Conservation (phyloP, 1,284 basidiomycete genomes). For the Ustilago curta region DNA sequence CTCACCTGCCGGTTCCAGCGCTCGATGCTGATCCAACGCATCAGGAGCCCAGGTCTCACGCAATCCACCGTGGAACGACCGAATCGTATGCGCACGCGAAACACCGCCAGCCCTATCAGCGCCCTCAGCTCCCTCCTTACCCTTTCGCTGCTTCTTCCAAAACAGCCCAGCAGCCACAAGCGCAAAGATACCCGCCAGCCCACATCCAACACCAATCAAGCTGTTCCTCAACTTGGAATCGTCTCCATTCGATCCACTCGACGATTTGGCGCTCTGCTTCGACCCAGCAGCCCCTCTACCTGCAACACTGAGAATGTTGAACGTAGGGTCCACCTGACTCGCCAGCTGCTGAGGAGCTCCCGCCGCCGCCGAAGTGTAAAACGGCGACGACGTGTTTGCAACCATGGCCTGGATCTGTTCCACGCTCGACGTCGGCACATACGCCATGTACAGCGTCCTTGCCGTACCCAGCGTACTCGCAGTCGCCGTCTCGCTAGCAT, state of each 20-base stretch:
- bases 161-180: slow-evolving; percentile 43
- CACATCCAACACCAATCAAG: slow-evolving; percentile 58
- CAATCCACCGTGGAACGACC: slow-evolving; percentile 51
- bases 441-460: slow-evolving; percentile 62
- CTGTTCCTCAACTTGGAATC: slow-evolving; percentile 47
- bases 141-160: slow-evolving; percentile 40
- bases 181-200: slow-evolving; percentile 47
- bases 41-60: slow-evolving; percentile 62
- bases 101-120: slow-evolving; percentile 21
- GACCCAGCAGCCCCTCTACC: slow-evolving; percentile 18
- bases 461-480: slow-evolving; percentile 20
- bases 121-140: slow-evolving; percentile 8
- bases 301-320: slow-evolving; percentile 50
- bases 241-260: slow-evolving; percentile 14
- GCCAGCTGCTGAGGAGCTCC: slow-evolving; percentile 57
- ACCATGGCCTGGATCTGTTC: slow-evolving; percentile 45
- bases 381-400: slow-evolving; percentile 47
- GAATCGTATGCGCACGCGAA: slow-evolving; percentile 47
- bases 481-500: slow-evolving; percentile 12
- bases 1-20: slow-evolving; percentile 12
- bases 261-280: slow-evolving; percentile 13
- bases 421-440: slow-evolving; percentile 46
- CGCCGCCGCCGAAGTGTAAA: slow-evolving; percentile 54
- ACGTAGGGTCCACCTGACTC: slow-evolving; percentile 58
- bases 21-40: slow-evolving; percentile 43